Evolutionary conservation across 2,329 filamentous ascomycete species (phyloP).

Genomic region (Purpureocillium lavendulum): DNA sequence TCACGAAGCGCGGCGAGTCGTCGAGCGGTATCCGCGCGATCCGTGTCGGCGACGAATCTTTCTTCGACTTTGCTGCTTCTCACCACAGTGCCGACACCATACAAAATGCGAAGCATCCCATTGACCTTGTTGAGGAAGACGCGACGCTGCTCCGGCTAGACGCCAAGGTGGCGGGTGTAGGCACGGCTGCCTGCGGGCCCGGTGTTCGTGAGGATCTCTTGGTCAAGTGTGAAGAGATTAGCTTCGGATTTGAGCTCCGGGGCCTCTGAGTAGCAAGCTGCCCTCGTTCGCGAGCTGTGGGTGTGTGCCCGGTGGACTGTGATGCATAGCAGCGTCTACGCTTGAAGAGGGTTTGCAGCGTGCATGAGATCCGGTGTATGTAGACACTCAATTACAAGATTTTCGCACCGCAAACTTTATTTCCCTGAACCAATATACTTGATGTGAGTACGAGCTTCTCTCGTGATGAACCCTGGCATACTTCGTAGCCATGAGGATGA

Average conservation of each 20-base stretch:
- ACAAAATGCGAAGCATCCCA: constrained; percentile 52
- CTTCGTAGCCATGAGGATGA: too few species aligned
- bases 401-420: too few species aligned
- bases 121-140: constrained; percentile 47
- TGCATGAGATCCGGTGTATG: too few species aligned
- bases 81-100: constrained; percentile 45
- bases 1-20: constrained; percentile 13
- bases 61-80: constrained; percentile 46
- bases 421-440: too few species aligned
- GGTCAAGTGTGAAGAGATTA: constrained; percentile 30
- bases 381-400: too few species aligned
- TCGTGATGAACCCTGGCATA: too few species aligned
- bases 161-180: constrained; percentile 33
- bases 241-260: constrained; percentile 34
- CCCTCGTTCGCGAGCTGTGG: too few species aligned
- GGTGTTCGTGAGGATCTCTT: constrained; percentile 35
- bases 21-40: constrained; percentile 11
- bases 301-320: too few species aligned
- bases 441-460: too few species aligned
- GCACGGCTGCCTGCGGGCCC: constrained; percentile 39
- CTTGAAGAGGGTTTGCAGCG: too few species aligned
- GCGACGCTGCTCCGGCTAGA: constrained; percentile 32
- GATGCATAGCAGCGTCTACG: too few species aligned
- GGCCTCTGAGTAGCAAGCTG: constrained; percentile 3
- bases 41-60: constrained; percentile 9